These are phyloP conservation scores for Hygrophila difformis DNA, from an alignment of 257 asterid species.

Conservation along the genomic window DNA sequence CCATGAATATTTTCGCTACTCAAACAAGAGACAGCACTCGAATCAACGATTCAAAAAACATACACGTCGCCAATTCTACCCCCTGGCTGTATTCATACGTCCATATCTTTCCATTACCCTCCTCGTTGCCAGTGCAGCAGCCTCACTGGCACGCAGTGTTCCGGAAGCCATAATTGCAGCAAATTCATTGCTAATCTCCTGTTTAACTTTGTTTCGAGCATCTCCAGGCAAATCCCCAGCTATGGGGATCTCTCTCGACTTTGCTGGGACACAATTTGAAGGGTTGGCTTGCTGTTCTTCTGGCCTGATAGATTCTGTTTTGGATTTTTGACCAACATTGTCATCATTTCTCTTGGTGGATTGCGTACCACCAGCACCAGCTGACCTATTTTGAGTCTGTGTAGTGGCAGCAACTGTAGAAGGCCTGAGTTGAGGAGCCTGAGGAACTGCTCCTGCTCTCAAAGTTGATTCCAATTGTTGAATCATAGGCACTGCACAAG, in stretches of 20 bases:
- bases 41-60: neutral
- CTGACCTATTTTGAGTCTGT: conserved; percentile 20
- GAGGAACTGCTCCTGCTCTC: conserved; percentile 81
- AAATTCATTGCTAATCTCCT: conserved; percentile 73
- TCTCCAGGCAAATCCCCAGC: conserved; percentile 57
- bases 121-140: conserved; percentile 87
- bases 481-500: conserved; percentile 81
- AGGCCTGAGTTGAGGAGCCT: conserved; percentile 62
- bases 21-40: too few relatives aligned
- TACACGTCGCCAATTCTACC: conserved; percentile 20
- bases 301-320: conserved; percentile 9
- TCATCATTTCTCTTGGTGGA: conserved; percentile 8
- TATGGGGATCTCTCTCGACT: conserved; percentile 21
- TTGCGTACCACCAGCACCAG: conserved; percentile 2
- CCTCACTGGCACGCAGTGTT: conserved; percentile 85
- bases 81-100: conserved; percentile 43
- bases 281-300: conserved; percentile 6
- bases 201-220: conserved; percentile 78
- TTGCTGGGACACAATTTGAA: conserved; percentile 1
- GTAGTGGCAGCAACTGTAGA: conserved; percentile 27
- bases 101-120: conserved; percentile 87
- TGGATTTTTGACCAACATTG: conserved; percentile 8
- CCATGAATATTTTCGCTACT: too few relatives aligned
- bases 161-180: conserved; percentile 92
- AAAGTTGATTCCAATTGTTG: conserved; percentile 70